Conservation (phyloP, 73 alveolate genomes). For the Paramecium primaurelia region DNA sequence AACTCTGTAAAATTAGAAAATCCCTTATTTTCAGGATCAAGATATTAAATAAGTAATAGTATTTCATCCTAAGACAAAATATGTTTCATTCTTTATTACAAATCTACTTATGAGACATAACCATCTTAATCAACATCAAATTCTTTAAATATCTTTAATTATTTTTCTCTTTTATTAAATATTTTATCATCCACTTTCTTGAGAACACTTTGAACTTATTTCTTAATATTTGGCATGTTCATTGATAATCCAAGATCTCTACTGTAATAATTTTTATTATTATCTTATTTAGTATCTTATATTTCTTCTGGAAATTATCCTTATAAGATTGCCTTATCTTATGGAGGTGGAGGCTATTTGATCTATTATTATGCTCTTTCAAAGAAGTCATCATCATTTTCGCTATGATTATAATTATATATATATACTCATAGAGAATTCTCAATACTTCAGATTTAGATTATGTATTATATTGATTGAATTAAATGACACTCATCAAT, state of each 20-base stretch:
- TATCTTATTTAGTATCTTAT: background rate
- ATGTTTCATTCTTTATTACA: constrained; percentile 41
- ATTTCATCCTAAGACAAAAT: constrained; percentile 21
- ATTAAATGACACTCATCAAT: constrained; percentile 44
- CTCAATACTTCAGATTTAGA: constrained; percentile 48
- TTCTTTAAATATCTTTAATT: constrained; percentile 43
- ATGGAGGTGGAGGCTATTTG: constrained; percentile 57
- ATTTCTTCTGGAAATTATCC: background rate
- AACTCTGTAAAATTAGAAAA: constrained; percentile 55
- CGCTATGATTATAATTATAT: background rate
- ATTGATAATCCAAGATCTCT: background rate
- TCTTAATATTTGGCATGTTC: background rate
- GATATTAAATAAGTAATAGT: constrained; percentile 35
- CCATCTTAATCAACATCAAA: constrained; percentile 70
- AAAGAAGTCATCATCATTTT: constrained; percentile 44
- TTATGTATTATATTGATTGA: constrained; percentile 44
- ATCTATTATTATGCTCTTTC: constrained; percentile 27
- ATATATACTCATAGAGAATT: constrained; percentile 60
- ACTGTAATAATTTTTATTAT: background rate
- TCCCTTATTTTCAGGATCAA: constrained; percentile 64
- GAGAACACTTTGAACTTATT: constrained; percentile 14
- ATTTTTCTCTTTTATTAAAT: constrained; percentile 43
- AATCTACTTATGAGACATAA: constrained; percentile 60
- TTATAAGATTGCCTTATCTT: background rate
- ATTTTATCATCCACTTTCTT: constrained; percentile 56